A percentile compares a stretch with the other conserved stretches of the same genome.
These are phyloP conservation scores for Dendrocalamus sinicus DNA, from an alignment of 176 grass and related monocot species.

Conservation along the genomic window DNA sequence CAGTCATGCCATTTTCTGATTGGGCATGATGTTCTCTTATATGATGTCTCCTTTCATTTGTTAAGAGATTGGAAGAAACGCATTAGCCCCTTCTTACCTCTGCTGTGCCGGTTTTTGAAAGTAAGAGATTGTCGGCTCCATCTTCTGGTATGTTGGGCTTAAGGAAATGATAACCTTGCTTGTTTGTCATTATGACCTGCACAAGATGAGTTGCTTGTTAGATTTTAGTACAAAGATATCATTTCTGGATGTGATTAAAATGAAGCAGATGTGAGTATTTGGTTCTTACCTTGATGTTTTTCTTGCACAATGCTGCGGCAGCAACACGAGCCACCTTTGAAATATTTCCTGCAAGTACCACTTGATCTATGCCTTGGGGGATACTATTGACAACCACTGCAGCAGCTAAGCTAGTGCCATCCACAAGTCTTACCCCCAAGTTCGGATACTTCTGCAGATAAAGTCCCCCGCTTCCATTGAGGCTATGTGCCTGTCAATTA, in stretches of 20 bases:
- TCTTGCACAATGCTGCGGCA: constrained; percentile 67
- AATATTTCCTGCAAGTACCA: constrained; percentile 65
- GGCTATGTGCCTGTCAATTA: constrained; percentile 58
- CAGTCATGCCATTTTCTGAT: constrained; percentile 8
- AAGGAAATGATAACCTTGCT: constrained; percentile 70
- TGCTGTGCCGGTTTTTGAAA: constrained; percentile 57
- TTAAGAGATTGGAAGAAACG: not conserved
- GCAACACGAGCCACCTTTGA: constrained; percentile 67
- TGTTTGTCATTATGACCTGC: constrained; percentile 74
- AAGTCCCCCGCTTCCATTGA: constrained; percentile 70
- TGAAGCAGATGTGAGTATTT: not conserved
- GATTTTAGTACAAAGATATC: not conserved
- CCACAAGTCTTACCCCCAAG: constrained; percentile 73
- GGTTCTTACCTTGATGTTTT: constrained; percentile 67
- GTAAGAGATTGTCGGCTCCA: constrained; percentile 50
- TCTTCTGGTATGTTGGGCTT: constrained; percentile 63
- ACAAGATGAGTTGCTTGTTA: constrained; percentile 23
- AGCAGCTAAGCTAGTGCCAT: constrained; percentile 87
- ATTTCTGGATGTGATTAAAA: constrained; percentile 9
- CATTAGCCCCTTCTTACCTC: constrained; percentile 48
- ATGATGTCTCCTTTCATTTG: not conserved
- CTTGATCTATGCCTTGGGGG: constrained; percentile 61
- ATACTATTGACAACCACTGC: constrained; percentile 69
- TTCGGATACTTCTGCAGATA: constrained; percentile 86
- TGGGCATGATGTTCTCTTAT: not conserved